A percentile compares a stretch with the other conserved stretches of the same genome.
These are phyloP conservation scores for Coniochaeta pulveracea DNA, from an alignment of 2,329 filamentous ascomycete species.

Conservation along the genomic window DNA sequence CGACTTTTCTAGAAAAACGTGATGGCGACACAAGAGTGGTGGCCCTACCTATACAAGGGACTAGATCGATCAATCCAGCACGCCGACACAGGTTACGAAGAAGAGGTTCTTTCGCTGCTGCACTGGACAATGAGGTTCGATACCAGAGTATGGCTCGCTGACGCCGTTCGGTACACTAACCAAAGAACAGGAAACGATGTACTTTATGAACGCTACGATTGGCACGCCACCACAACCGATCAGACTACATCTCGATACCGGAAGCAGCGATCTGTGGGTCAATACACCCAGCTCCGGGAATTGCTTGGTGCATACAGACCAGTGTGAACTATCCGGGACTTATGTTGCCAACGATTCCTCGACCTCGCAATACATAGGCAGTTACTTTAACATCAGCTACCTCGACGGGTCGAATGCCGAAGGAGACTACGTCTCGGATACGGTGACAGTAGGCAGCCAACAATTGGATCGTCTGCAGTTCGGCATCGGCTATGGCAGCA, in stretches of 20 bases:
- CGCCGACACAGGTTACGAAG: constrained; percentile 33
- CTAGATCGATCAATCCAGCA: constrained; percentile 26
- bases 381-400: constrained; percentile 79
- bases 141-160: no score
- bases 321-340: constrained; percentile 51
- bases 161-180: neutral
- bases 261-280: constrained; percentile 59
- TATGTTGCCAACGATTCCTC: constrained; percentile 64
- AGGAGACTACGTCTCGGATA: constrained; percentile 75
- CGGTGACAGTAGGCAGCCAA: constrained; percentile 45
- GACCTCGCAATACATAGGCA: constrained; percentile 62
- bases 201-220: constrained; percentile 51
- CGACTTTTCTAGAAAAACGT: no score
- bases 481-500: constrained; percentile 57
- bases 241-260: constrained; percentile 53
- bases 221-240: constrained; percentile 50
- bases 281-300: constrained; percentile 53
- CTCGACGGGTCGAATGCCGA: constrained; percentile 67
- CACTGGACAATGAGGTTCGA: constrained; percentile 45
- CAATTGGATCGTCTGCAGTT: constrained; percentile 53
- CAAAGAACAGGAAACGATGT: constrained; percentile 42
- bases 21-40: constrained; percentile 39
- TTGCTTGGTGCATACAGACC: constrained; percentile 36
- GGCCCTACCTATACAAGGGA: constrained; percentile 30
- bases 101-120: constrained; percentile 28